phyloP scores from a whole-genome alignment of 148 eudicot species.

The Polygonum aviculare region DNA sequence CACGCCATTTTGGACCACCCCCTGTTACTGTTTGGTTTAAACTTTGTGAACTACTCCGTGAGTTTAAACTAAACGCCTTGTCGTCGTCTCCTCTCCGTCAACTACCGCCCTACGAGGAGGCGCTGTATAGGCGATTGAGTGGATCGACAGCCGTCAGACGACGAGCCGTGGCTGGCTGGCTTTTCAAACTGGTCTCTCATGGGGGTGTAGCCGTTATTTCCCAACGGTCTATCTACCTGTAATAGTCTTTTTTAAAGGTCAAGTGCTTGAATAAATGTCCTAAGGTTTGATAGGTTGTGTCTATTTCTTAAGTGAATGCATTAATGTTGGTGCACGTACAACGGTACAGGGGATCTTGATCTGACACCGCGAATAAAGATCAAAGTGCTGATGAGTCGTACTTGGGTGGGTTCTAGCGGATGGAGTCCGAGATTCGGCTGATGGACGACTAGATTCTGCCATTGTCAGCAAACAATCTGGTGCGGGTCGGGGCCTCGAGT shows the following conservation, averaged over 20 bases:
- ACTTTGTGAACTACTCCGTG: too few species aligned
- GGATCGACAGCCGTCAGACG: constrained; percentile 40
- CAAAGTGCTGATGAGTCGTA: constrained; percentile 61
- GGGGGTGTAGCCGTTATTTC: constrained; percentile 21
- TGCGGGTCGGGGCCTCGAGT: constrained; percentile 59
- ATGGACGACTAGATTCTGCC: constrained; percentile 38
- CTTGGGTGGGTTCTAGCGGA: constrained; percentile 48
- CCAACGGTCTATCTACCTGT: too few species aligned
- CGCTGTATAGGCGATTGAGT: constrained; percentile 45
- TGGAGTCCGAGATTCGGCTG: constrained; percentile 34
- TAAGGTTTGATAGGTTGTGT: too few species aligned
- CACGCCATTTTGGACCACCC: too few species aligned
- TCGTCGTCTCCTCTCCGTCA: too few species aligned
- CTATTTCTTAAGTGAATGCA: too few species aligned
- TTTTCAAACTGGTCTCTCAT: constrained; percentile 47
- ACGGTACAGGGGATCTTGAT: constrained; percentile 38
- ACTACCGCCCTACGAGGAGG: constrained; percentile 41
- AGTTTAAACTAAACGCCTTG: too few species aligned
- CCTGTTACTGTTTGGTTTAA: too few species aligned
- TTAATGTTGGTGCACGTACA: constrained; percentile 31
- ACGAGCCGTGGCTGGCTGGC: constrained; percentile 59
- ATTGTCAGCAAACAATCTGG: constrained; percentile 29
- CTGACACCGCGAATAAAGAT: constrained; percentile 43
- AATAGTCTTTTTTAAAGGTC: too few species aligned
- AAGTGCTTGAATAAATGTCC: too few species aligned